Conservation (phyloP, 2,329 filamentous ascomycete genomes). For the Aspergillus pseudonomiae region DNA sequence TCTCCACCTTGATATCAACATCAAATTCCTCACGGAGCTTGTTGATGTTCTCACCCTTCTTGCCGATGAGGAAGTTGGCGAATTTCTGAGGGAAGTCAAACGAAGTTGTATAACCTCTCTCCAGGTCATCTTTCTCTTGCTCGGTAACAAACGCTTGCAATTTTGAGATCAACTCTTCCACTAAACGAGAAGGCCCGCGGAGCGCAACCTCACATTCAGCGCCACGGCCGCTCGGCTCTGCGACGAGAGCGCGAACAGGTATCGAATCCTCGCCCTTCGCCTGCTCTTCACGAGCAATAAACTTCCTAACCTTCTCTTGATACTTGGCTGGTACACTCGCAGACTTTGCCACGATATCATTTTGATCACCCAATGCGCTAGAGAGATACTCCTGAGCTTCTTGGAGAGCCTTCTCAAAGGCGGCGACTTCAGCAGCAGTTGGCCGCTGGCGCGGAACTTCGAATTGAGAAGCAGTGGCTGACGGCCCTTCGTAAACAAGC, state of each 20-base stretch:
- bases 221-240: slow-evolving; percentile 35
- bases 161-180: slow-evolving; percentile 72
- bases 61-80: slow-evolving; percentile 79
- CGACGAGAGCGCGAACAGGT: slow-evolving; percentile 60
- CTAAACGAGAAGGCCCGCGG: slow-evolving; percentile 73
- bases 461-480: slow-evolving; percentile 50
- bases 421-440: slow-evolving; percentile 55
- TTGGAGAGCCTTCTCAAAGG: slow-evolving; percentile 61
- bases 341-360: slow-evolving; percentile 57
- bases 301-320: slow-evolving; percentile 65
- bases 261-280: slow-evolving; percentile 53
- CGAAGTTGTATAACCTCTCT: slow-evolving; percentile 80
- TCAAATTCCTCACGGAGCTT: slow-evolving; percentile 70
- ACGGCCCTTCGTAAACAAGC: slow-evolving; percentile 54
- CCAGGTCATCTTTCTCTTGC: slow-evolving; percentile 89
- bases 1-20: slow-evolving; percentile 82
- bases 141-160: slow-evolving; percentile 79
- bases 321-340: slow-evolving; percentile 62
- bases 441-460: slow-evolving; percentile 60
- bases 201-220: slow-evolving; percentile 62
- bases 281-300: slow-evolving; percentile 60
- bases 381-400: slow-evolving; percentile 62
- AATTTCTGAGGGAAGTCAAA: slow-evolving; percentile 97
- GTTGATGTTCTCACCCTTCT: slow-evolving; percentile 69
- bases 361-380: slow-evolving; percentile 56